Percentiles rank a stretch among this genome's conserved stretches.
phyloP scores from a whole-genome alignment of 495 filamentous ascomycete species.

The Cryomyces minteri region DNA sequence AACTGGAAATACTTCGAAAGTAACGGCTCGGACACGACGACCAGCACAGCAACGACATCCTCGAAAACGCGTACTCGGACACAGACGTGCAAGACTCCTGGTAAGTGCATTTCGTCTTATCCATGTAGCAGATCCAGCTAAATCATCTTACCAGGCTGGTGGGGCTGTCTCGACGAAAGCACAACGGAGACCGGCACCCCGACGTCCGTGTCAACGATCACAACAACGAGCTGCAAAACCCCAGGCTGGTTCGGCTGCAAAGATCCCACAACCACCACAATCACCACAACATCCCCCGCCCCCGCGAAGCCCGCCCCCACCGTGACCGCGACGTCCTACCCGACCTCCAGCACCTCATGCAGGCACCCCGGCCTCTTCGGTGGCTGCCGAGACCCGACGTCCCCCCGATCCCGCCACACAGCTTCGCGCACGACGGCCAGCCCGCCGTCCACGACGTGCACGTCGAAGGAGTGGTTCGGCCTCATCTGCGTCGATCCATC shows the following conservation, averaged over 20 bases:
- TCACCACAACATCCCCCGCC: conserved; percentile 5
- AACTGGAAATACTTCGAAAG: conserved; percentile 89
- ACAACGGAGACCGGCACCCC: conserved; percentile 27
- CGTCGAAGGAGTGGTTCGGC: conserved; percentile 13
- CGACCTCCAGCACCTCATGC: conserved; percentile 8
- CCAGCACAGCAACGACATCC: conserved; percentile 29
- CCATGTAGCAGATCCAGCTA: neutral
- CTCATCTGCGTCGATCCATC: neutral
- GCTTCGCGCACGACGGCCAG: conserved; percentile 16
- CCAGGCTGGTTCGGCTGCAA: conserved; percentile 27
- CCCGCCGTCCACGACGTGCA: conserved; percentile 10
- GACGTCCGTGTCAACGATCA: conserved; percentile 21
- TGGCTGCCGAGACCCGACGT: conserved; percentile 38
- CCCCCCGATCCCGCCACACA: conserved; percentile 17
- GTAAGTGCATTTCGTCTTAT: neutral
- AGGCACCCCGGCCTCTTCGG: conserved; percentile 20
- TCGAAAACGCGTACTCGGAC: conserved; percentile 48
- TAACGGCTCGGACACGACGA: conserved; percentile 63
- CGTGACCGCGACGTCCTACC: conserved; percentile 8
- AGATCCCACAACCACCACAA: conserved; percentile 20
- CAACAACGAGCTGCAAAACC: conserved; percentile 12
- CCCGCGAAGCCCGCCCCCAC: conserved; percentile 4
- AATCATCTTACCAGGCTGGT: conserved; percentile 30
- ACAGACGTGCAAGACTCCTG: conserved; percentile 74
- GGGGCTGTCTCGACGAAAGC: conserved; percentile 48